phyloP scores from a whole-genome alignment of 2,329 filamentous ascomycete species.

The Ophiostoma ulmi region DNA sequence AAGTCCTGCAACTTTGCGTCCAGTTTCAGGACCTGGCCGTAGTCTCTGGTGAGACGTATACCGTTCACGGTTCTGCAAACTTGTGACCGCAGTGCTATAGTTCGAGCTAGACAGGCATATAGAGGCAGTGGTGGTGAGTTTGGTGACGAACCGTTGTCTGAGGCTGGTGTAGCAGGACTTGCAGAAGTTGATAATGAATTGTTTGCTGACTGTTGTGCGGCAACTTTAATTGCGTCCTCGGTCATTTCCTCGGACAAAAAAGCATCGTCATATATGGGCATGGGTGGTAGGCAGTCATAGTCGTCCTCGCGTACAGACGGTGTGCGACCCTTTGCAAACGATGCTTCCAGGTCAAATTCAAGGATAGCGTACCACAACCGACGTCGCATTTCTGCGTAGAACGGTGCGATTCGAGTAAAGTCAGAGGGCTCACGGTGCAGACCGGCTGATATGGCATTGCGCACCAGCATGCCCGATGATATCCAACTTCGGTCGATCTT shows the following conservation, averaged over 20 bases:
- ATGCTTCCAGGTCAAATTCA: conserved; percentile 5
- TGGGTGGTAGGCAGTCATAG: neutral
- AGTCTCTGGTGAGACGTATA: neutral
- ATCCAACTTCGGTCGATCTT: conserved; percentile 11
- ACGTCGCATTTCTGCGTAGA: conserved; percentile 12
- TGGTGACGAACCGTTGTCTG: neutral
- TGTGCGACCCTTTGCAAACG: conserved; percentile 2
- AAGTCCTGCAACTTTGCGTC: neutral
- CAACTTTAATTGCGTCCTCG: neutral
- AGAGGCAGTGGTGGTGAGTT: neutral
- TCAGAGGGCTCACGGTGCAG: conserved; percentile 7
- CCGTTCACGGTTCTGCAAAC: conserved; percentile 8
- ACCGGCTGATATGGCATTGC: conserved; percentile 10
- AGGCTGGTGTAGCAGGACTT: neutral
- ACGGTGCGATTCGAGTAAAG: conserved; percentile 4
- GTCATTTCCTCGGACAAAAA: neutral
- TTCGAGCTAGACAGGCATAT: neutral
- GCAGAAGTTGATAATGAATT: neutral
- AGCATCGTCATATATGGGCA: neutral
- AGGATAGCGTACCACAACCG: conserved; percentile 11
- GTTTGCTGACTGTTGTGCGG: neutral
- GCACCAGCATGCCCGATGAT: conserved; percentile 9
- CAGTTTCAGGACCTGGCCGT: neutral
- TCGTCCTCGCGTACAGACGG: conserved; percentile 10
- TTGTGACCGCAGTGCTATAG: conserved; percentile 6